Conservation (phyloP, 1,284 basidiomycete genomes). For the Coriolopsis trogii region DNA sequence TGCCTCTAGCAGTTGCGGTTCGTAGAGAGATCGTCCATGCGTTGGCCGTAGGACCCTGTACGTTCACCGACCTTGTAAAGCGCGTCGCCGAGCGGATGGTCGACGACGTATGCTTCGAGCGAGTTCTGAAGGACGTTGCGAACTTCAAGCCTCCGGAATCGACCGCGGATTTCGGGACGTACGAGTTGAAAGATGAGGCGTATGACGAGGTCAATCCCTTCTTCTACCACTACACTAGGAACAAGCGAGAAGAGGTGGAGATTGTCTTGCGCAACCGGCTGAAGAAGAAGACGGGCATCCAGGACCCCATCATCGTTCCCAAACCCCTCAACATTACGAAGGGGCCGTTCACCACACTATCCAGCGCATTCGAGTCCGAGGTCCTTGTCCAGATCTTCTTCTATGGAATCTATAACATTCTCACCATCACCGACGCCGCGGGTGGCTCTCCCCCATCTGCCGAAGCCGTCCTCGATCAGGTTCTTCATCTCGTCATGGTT, state of each 20-base stretch:
- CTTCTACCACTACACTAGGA: constrained; percentile 95
- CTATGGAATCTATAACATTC: constrained; percentile 72
- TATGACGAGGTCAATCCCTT: constrained; percentile 94
- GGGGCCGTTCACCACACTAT: constrained; percentile 70
- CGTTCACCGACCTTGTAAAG: constrained; percentile 92
- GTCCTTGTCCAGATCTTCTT: constrained; percentile 78
- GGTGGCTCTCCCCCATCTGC: constrained; percentile 68
- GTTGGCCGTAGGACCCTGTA: constrained; percentile 85
- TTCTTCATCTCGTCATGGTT: constrained; percentile 85
- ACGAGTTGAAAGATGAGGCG: constrained; percentile 84
- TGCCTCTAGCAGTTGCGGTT: constrained; percentile 70
- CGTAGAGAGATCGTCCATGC: constrained; percentile 90
- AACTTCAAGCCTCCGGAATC: constrained; percentile 84
- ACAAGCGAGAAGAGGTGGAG: constrained; percentile 95
- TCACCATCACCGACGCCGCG: constrained; percentile 59
- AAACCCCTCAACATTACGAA: constrained; percentile 62
- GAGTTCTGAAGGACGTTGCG: constrained; percentile 79
- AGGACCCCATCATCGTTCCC: constrained; percentile 78
- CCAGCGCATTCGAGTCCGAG: constrained; percentile 65
- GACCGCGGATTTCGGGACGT: constrained; percentile 80
- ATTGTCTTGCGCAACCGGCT: constrained; percentile 71
- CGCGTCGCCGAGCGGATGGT: constrained; percentile 89
- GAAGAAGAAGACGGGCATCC: constrained; percentile 64
- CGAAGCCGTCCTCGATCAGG: constrained; percentile 90
- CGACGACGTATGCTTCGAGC: constrained; percentile 86